Evolutionary conservation across 768 basidiomycete genomes (phyloP), one percentile per base, ranked within the genome.

Genomic region (Postia placenta): DNA sequence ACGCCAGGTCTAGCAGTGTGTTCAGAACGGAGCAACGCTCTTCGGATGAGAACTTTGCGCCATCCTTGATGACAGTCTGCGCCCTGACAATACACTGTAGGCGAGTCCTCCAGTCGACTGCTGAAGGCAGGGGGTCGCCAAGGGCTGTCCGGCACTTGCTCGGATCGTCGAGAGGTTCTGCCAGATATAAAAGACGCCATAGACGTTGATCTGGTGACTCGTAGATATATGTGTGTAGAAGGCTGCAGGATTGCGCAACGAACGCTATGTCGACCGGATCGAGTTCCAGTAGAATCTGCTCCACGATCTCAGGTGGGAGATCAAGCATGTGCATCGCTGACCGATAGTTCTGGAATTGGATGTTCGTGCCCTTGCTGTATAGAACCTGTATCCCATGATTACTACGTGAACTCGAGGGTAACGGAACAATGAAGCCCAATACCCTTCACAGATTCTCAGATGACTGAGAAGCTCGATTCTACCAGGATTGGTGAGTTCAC

Each of bases 131-230:
- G 12, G 50, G 60, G n/a, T 57, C 17, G 17, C 65, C 69, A 51
- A 56, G 63, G 11, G 65, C 64, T 2, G 69, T 71, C 4, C 77
- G 56, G 40, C 80, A 75, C n/a, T 47, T 45, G 7, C 80, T 67
- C 1, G 80, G 84, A 56, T 88, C 83, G 50, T 88, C 87, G 48
- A 85, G 72, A 0, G 75, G 71, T 48, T 80, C 75, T 0, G 64
- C 56, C 37, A 89, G 79, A 62, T 87, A 89, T 4, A 88, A 69
- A 7, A 64, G 66, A 6, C 82, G 74, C 87, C 87, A 89, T 14
- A 63, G 35, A 30, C 86, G 64, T 42, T 76, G 67, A 53, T 76
- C 70, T 7, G 65, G 64, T 2, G 70, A 53, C 37, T 61, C 45
- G 55, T 83, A 81, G 20, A 86, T 62, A 49, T 80, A 53, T 2